phyloP scores from a whole-genome alignment of 768 basidiomycete species.

The Termitomyces sp. region DNA sequence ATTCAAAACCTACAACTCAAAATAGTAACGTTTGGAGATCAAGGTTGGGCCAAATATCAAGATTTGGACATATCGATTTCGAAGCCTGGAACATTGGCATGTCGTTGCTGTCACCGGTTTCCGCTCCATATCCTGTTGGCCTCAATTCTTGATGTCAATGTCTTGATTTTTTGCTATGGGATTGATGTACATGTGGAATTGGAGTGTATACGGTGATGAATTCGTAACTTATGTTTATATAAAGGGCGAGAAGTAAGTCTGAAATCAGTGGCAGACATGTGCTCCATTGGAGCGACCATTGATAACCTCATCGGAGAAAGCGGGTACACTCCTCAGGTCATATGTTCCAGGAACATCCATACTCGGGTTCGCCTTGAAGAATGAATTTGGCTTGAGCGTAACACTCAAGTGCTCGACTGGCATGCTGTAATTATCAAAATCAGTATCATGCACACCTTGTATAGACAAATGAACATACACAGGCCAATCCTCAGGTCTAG shows the following conservation, averaged over 20 bases:
- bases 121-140: background rate
- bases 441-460: background rate
- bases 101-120: background rate
- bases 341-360: constrained; percentile 80
- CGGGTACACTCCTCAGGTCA: constrained; percentile 57
- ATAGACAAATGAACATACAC: constrained; percentile 38
- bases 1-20: no score
- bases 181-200: background rate
- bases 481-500: constrained; percentile 86
- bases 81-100: no score
- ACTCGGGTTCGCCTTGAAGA: constrained; percentile 84
- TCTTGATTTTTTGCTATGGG: background rate
- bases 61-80: no score
- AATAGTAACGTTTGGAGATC: no score
- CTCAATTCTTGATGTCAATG: background rate
- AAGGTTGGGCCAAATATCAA: no score
- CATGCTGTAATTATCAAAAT: constrained; percentile 46
- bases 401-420: constrained; percentile 71
- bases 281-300: constrained; percentile 7
- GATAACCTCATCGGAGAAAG: constrained; percentile 34
- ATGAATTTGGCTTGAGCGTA: constrained; percentile 73
- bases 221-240: background rate
- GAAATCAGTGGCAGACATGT: constrained; percentile 7
- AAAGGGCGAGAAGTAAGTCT: no score
- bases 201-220: background rate